Evolutionary conservation across 2,329 filamentous ascomycete species (phyloP).

Genomic region (Ophiostoma ips): DNA sequence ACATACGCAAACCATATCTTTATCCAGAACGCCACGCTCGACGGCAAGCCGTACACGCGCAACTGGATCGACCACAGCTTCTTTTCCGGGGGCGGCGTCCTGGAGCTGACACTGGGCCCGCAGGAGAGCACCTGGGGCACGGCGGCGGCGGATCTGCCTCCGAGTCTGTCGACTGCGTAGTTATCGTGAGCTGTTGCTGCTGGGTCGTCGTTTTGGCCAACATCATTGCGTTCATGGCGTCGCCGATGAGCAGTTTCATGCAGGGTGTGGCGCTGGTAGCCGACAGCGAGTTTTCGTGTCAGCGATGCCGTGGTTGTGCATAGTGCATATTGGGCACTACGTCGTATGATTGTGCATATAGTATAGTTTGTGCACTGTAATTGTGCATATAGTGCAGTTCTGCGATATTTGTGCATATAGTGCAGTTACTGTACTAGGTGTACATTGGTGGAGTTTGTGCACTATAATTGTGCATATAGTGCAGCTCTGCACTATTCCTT

Average conservation of each 20-base stretch:
- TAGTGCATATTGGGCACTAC: too few relatives aligned
- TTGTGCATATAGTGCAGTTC: too few relatives aligned
- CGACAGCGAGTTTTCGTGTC: constrained; percentile 29
- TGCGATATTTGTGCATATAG: too few relatives aligned
- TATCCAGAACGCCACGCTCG: constrained; percentile 28
- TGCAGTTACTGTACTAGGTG: too few relatives aligned
- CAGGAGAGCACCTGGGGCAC: neutral
- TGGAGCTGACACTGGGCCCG: neutral
- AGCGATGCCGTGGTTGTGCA: too few relatives aligned
- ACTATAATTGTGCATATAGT: too few relatives aligned
- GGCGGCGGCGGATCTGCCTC: neutral
- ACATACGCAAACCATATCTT: constrained; percentile 14
- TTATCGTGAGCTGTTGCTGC: constrained; percentile 11
- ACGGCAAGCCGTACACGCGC: constrained; percentile 39
- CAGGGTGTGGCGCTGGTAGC: constrained; percentile 32
- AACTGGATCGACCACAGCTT: constrained; percentile 17
- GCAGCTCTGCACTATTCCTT: too few relatives aligned
- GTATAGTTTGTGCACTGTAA: too few relatives aligned
- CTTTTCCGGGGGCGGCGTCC: constrained; percentile 44
- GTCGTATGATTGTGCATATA: too few relatives aligned
- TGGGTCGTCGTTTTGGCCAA: constrained; percentile 32
- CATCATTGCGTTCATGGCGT: constrained; percentile 35
- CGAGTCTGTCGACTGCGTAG: neutral
- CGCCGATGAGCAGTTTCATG: constrained; percentile 38
- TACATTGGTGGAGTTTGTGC: too few relatives aligned